A percentile compares a stretch with the other conserved stretches of the same genome.
Conservation (phyloP, 148 eudicot species). For the Chenopodium suecicum region DNA sequence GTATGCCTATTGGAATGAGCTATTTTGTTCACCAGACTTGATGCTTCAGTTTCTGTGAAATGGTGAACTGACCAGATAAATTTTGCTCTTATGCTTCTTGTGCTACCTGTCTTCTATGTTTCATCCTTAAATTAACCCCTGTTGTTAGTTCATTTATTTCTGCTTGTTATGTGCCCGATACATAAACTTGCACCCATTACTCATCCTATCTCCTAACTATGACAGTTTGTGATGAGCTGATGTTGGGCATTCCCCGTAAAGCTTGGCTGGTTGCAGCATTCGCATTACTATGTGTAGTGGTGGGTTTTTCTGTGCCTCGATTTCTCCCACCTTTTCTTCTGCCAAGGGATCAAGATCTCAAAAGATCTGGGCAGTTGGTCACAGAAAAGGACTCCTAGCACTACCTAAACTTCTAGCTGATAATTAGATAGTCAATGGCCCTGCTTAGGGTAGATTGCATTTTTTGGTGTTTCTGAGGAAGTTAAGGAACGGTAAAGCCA, state of each 20-base stretch:
- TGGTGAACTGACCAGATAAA: neutral
- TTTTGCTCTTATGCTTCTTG: neutral
- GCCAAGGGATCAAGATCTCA: constrained; percentile 31
- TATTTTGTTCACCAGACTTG: neutral
- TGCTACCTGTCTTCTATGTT: neutral
- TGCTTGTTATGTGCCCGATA: neutral
- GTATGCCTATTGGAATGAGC: neutral
- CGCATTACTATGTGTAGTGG: constrained; percentile 56
- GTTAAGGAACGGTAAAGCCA: neutral
- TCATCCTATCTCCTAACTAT: neutral
- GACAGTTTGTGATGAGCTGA: constrained; percentile 86
- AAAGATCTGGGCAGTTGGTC: constrained; percentile 9
- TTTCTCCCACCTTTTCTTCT: constrained; percentile 59
- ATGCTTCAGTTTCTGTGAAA: neutral
- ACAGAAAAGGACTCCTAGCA: constrained; percentile 25
- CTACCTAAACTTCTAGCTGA: neutral
- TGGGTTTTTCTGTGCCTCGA: constrained; percentile 54
- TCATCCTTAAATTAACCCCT: neutral
- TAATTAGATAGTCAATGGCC: neutral
- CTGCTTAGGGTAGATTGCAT: neutral
- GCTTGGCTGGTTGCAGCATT: constrained; percentile 77
- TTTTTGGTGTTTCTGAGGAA: neutral
- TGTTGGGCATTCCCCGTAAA: constrained; percentile 67
- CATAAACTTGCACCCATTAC: neutral
- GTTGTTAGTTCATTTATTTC: neutral